These are phyloP conservation scores for Furcasterigmium furcatum DNA, from an alignment of 2,329 filamentous ascomycete species.

Conservation along the genomic window DNA sequence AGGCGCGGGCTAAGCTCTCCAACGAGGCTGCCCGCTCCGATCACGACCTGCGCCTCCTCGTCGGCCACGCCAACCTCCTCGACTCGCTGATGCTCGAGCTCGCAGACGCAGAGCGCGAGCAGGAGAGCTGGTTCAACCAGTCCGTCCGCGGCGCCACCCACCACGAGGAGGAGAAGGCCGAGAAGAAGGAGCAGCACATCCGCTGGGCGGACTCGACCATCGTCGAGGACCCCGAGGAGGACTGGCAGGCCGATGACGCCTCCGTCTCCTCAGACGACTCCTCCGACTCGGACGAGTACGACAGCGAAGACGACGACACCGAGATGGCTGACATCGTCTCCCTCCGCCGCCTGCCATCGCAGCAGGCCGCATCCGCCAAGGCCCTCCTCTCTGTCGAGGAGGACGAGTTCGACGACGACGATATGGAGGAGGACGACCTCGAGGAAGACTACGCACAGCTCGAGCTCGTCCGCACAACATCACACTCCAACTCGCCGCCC, in stretches of 20 bases:
- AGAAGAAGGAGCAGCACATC: slow-evolving; percentile 60
- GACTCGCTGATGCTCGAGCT: slow-evolving; percentile 91
- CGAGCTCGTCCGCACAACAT: slow-evolving; percentile 65
- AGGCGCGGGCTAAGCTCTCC: slow-evolving; percentile 93
- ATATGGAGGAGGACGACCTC: slow-evolving; percentile 49
- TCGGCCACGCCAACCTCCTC: slow-evolving; percentile 97
- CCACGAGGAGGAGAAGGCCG: slow-evolving; percentile 22
- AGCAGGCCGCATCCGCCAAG: slow-evolving; percentile 19
- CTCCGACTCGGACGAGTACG: slow-evolving; percentile 30
- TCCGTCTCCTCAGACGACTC: slow-evolving; percentile 46
- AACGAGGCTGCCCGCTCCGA: slow-evolving; percentile 85
- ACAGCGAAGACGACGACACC: slow-evolving; percentile 51
- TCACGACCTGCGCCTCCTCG: slow-evolving; percentile 91
- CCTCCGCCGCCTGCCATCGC: slow-evolving; percentile 43
- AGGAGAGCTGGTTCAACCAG: slow-evolving; percentile 97
- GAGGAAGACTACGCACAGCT: slow-evolving; percentile 65
- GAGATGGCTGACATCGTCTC: slow-evolving; percentile 49
- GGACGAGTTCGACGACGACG: slow-evolving; percentile 37
- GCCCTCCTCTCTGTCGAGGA: slow-evolving; percentile 31
- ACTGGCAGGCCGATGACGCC: slow-evolving; percentile 61
- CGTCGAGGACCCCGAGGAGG: slow-evolving; percentile 69
- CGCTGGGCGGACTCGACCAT: slow-evolving; percentile 86
- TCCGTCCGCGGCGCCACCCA: slow-evolving; percentile 73
- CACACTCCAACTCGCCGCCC: slow-evolving; percentile 63
- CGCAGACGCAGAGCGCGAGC: slow-evolving; percentile 89